Base-by-base conservation (phyloP, 495 filamentous ascomycete genomes). In the Penicillium lagena region DNA sequence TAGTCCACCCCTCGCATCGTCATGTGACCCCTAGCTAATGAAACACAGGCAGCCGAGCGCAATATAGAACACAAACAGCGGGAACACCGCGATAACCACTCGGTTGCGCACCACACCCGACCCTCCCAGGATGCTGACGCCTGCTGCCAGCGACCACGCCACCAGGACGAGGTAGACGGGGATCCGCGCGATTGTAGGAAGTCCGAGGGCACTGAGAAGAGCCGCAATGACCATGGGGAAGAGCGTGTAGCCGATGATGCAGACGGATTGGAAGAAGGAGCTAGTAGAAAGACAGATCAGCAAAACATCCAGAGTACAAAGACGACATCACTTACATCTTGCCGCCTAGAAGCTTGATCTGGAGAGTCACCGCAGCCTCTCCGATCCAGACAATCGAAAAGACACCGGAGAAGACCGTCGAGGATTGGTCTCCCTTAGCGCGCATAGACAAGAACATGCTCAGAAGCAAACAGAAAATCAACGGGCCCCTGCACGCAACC, bases 221-320 rank as follows among this genome's bases (percentile, higher is more conserved):
- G 93, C 80, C 7, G 94, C 94, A 55, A 98, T 85, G 56, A 96
- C 94, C 32, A 98, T 77, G n/a, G 93, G 93, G 71, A 98, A 98
- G 42, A 98, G 82, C 2, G 93, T 98, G 66, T 98, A 98, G 31
- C 93, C 93, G 62, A 98, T 98, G 55, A 98, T 95, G 64, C 88
- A 95, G 50, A 98, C 78, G 37, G 87, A 90, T 66, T 97, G 93
- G 71, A 94, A 91, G 66, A 98, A 98, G 22, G 93, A 95, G 50
- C 93, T 97, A 52, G 38, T 56, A 14, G 37, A 11, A 9, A 11
- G 29, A 31, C 22, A 39, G 49, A 34, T 61, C 40, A 70, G 64
- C 12, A 29, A 13, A 11, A 17, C 28, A n/a, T 17, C 14, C 38
- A 12, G 9, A 14, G 8, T 0, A 17, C 15, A 35, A 27, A 29